phyloP scores from a whole-genome alignment of 2,329 filamentous ascomycete genomes.

The Zasmidium cellare region DNA sequence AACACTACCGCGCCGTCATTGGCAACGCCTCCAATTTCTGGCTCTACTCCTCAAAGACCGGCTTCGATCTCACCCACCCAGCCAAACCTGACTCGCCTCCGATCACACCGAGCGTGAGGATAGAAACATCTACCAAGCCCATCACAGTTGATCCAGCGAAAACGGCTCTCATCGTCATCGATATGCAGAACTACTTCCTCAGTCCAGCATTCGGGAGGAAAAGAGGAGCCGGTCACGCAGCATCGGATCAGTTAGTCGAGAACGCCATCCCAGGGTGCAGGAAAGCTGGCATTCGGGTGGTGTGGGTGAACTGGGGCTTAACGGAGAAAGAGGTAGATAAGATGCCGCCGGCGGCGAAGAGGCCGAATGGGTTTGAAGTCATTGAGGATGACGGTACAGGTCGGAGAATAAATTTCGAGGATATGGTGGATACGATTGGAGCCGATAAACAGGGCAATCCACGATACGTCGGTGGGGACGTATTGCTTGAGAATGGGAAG shows the following conservation, averaged over 20 bases:
- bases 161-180: conserved; percentile 37
- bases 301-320: conserved; percentile 62
- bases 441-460: conserved; percentile 28
- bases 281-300: conserved; percentile 50
- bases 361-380: conserved; percentile 49
- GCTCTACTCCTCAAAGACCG: conserved; percentile 43
- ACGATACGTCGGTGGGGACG: conserved; percentile 13
- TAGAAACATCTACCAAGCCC: conserved; percentile 29
- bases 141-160: conserved; percentile 36
- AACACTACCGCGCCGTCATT: conserved; percentile 35
- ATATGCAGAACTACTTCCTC: conserved; percentile 38
- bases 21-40: conserved; percentile 46
- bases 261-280: conserved; percentile 51
- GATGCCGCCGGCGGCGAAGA: conserved; percentile 52
- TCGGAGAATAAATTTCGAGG: conserved; percentile 18
- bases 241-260: conserved; percentile 44
- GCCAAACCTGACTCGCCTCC: conserved; percentile 28
- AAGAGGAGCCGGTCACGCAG: conserved; percentile 42
- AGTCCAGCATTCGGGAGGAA: conserved; percentile 32
- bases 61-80: conserved; percentile 51
- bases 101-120: conserved; percentile 21
- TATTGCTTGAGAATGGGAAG: conserved; percentile 18
- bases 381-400: conserved; percentile 21
- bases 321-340: conserved; percentile 50
- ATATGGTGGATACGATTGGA: conserved; percentile 13